Evolutionary conservation across 805 yeast genomes (phyloP), one percentile per base, ranked within the genome.

Genomic region (Hermanozyma aechmeae): DNA sequence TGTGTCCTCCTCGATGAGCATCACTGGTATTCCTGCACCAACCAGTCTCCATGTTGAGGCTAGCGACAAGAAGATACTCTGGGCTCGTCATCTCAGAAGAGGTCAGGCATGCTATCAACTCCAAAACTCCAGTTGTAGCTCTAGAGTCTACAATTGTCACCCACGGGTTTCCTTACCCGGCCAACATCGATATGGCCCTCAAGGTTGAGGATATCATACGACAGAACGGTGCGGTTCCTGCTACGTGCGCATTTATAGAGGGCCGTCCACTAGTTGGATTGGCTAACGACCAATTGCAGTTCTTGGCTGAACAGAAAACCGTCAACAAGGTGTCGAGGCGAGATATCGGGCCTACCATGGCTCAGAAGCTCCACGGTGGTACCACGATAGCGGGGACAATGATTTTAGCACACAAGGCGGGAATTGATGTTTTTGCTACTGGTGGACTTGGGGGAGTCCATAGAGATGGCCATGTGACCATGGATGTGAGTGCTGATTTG

Each of bases 381-480:
- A 86, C 96, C 2, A 85, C 96, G 0, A 83, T 85, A 33, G 83
- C 95, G 2, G 77, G 82, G 16, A 85, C 95, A 0, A 83, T 84
- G 93, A 79, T 85, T 13, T 51, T 86, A 13, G 76, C 95, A 1
- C 64, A 75, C 30, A 46, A 56, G 43, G 86, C 87, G 0, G 92
- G 93, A 0, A 81, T 85, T 40, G 68, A 72, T 41, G 84, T 86
- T 9, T 86, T 85, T 62, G 92, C 93, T 1, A 86, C 96, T 2
- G 96, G 96, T 18, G 96, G 96, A 1, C 63, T 85, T 13, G 96
- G 96, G 13, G 96, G 96, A 13, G 95, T 84, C 8, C 94, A 85
- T 44, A 67, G 83, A 32, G 81, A 80, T 6, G 89, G 81, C 13
- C 79, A 80, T 31, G 39, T 55, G 16, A 73, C 86, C 2, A 69